A percentile compares a stretch with the other conserved stretches of the same genome.
These are phyloP conservation scores for Colletotrichum shisoi DNA, from an alignment of 2,329 filamentous ascomycete genomes.

Conservation along the genomic window DNA sequence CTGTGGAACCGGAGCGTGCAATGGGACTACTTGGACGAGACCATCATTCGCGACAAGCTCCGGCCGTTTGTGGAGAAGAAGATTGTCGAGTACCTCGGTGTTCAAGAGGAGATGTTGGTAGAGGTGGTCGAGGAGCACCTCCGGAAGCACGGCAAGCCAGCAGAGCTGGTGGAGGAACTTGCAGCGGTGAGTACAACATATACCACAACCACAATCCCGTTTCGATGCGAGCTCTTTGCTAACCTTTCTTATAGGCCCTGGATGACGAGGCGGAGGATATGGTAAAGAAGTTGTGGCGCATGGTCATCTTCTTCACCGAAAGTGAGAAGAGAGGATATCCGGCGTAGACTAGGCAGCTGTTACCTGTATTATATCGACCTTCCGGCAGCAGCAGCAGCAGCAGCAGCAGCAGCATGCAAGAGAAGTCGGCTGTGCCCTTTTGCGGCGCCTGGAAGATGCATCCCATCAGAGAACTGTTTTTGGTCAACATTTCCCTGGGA, in stretches of 20 bases:
- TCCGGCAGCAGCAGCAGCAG: constrained; percentile 16
- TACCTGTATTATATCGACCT: constrained; percentile 31
- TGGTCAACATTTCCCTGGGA: background rate
- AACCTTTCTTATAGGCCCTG: constrained; percentile 67
- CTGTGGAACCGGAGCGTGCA: constrained; percentile 93
- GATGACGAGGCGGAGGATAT: constrained; percentile 94
- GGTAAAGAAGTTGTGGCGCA: constrained; percentile 96
- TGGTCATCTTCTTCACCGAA: constrained; percentile 98
- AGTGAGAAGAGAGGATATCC: constrained; percentile 89
- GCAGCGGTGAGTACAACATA: constrained; percentile 70
- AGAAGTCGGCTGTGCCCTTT: constrained; percentile 1
- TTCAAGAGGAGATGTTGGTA: constrained; percentile 94
- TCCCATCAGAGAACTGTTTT: background rate
- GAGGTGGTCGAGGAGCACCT: constrained; percentile 91
- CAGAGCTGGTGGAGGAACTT: constrained; percentile 82
- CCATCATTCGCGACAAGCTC: constrained; percentile 82
- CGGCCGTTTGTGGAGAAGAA: constrained; percentile 97
- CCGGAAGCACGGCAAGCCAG: constrained; percentile 75
- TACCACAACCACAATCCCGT: too few relatives aligned
- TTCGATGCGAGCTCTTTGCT: constrained; percentile 39
- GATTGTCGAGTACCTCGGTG: constrained; percentile 93
- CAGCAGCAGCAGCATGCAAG: constrained; percentile 14
- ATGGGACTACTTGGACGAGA: constrained; percentile 89
- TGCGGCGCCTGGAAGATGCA: background rate
- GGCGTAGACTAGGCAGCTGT: constrained; percentile 54